phyloP scores from a whole-genome alignment of 148 eudicot genomes.

The Nepenthes gracilis region DNA sequence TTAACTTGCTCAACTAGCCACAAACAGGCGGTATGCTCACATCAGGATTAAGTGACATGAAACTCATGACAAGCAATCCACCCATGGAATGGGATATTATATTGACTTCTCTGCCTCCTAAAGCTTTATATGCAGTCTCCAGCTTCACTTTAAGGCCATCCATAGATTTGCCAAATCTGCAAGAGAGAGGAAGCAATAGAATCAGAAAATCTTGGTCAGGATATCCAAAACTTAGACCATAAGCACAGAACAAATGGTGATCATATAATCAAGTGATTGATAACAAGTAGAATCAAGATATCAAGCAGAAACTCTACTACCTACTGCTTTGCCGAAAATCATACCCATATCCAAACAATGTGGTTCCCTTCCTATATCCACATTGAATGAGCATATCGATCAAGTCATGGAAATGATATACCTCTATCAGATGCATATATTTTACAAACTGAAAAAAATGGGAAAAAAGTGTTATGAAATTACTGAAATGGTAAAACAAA shows the following conservation, averaged over 20 bases:
- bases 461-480: background rate
- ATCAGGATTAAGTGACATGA: slow-evolving; percentile 65
- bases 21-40: slow-evolving; percentile 23
- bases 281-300: background rate
- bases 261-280: no score
- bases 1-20: no score
- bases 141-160: slow-evolving; percentile 65
- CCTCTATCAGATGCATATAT: slow-evolving; percentile 43
- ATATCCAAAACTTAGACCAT: background rate
- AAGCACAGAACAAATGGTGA: background rate
- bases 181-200: background rate
- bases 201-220: background rate
- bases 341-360: slow-evolving; percentile 90
- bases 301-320: slow-evolving; percentile 15
- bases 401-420: slow-evolving; percentile 95
- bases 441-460: slow-evolving; percentile 57
- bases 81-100: slow-evolving; percentile 98
- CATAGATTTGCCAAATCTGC: slow-evolving; percentile 67
- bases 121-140: slow-evolving; percentile 63
- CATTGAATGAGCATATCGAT: slow-evolving; percentile 78
- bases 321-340: slow-evolving; percentile 97
- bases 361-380: slow-evolving; percentile 90
- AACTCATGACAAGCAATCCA: slow-evolving; percentile 69
- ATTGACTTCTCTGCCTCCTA: slow-evolving; percentile 77
- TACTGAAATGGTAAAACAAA: background rate